A percentile compares a stretch with the other conserved stretches of the same genome.
phyloP scores from a whole-genome alignment of 176 grass and related monocot genomes.

The Tuctoria greenei region DNA sequence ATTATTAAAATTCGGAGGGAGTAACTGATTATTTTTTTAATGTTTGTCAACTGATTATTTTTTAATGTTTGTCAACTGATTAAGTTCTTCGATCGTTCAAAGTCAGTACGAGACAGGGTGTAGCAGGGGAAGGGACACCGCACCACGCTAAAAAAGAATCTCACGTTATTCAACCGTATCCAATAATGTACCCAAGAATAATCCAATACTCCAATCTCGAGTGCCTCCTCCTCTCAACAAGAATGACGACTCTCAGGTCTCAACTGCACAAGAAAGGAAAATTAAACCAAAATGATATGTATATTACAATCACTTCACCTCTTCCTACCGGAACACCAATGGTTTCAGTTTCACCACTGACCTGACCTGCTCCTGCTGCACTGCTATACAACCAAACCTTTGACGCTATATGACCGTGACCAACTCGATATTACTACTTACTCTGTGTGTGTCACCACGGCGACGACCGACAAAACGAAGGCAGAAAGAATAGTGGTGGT shows the following conservation, averaged over 20 bases:
- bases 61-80: no score
- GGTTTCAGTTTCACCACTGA: neutral
- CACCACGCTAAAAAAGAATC: neutral
- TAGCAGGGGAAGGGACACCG: neutral
- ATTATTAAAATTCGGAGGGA: no score
- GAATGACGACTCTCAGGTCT: neutral
- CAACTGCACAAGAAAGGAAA: neutral
- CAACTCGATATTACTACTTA: neutral
- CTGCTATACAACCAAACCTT: neutral
- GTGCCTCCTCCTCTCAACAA: neutral
- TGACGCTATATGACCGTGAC: neutral
- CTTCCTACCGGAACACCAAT: neutral
- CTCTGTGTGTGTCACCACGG: neutral
- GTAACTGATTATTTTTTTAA: no score
- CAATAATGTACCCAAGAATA: constrained; percentile 22
- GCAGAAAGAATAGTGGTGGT: no score
- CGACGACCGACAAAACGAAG: neutral
- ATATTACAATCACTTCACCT: constrained; percentile 14
- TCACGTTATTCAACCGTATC: constrained; percentile 15
- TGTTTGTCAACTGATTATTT: no score
- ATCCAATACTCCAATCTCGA: constrained; percentile 8
- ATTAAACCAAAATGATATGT: neutral
- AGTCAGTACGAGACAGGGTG: neutral
- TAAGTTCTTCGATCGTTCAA: neutral
- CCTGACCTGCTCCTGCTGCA: neutral